Evolutionary conservation across 2,329 filamentous ascomycete genomes (phyloP), one percentile per base, ranked within the genome.

Genomic region (Alternaria consortialis): DNA sequence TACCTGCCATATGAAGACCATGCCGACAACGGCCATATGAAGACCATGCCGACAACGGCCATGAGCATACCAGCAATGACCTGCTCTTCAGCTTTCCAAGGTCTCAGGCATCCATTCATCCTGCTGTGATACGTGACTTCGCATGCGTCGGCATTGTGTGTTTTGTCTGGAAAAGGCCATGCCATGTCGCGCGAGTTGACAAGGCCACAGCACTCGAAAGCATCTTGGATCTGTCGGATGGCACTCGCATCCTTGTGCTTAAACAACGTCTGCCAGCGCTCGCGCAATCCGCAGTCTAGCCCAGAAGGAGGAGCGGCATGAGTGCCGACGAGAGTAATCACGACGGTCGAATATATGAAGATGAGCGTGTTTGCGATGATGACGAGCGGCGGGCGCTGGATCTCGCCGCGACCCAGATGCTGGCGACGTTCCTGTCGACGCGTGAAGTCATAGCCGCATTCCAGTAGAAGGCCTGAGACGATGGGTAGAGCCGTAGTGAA

Each of bases 161-260:
- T 66, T 53, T 75, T 64, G 55, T 79, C 57, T 54, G 81, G 81
- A 60, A 90, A 91, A 0, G 90, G 90, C 80, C 84, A 91, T 0
- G 86, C 84, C 66, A 85, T 86, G 69, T 93, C 89, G 31, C 73
- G 76, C 29, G 86, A 72, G 5, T 81, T 84, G 56, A 82, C 82
- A 34, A 91, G 80, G 0, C 90, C 90, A 66, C 90, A 93, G 79
- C 90, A 93, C 7, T 84, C 73, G 32, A 91, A 84, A 0, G 83
- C 75, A 71, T 92, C 87, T 70, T 93, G 90, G 52, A 93, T 89
- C 2, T 78, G 75, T 42, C 83, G 80, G 58, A 92, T 84, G 2
- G 81, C 75, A 5, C 71, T 69, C 1, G 64, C 81, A 56, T 91
- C 80, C 61, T 88, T 86, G 0, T 70, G 66, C 0, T 65, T 74